Conservation (phyloP, 1,284 basidiomycete species). For the Cystobasidium pallidum region DNA sequence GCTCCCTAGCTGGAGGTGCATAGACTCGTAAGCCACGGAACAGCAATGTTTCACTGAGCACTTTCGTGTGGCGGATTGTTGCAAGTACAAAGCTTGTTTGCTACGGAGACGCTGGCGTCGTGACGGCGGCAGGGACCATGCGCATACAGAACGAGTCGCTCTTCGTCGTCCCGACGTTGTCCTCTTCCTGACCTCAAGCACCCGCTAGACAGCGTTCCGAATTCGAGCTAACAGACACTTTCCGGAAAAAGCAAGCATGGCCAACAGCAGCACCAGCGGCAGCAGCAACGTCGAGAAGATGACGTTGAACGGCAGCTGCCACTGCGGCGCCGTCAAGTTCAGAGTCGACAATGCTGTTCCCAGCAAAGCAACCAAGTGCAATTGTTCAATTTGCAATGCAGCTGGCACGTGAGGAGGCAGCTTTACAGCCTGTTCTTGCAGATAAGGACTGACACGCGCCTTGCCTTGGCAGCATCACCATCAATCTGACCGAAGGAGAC, state of each 20-base stretch:
- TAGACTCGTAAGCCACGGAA: too few species aligned
- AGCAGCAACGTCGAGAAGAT: slow-evolving; percentile 1
- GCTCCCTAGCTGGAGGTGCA: too few species aligned
- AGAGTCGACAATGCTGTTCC: not conserved
- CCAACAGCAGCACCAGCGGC: not conserved
- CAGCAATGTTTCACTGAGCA: too few species aligned
- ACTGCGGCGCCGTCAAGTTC: slow-evolving; percentile 1
- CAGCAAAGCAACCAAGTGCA: slow-evolving; percentile 1
- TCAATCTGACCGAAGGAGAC: not conserved
- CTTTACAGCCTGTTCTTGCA: not conserved
- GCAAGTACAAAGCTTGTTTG: too few species aligned
- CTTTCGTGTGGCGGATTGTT: too few species aligned
- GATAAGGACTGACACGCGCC: not conserved
- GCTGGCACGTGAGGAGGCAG: not conserved
- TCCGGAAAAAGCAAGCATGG: not conserved
- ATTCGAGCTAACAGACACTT: too few species aligned
- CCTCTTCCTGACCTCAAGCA: too few species aligned
- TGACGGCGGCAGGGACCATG: too few species aligned
- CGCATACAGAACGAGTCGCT: too few species aligned
- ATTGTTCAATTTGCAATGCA: slow-evolving; percentile 3
- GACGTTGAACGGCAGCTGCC: slow-evolving; percentile 2
- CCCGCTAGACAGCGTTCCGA: too few species aligned
- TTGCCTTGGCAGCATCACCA: not conserved
- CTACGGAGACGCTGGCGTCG: too few species aligned
- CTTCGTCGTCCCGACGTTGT: too few species aligned